Evolutionary conservation across 2,329 filamentous ascomycete species (phyloP).

Genomic region (Fusarium penzigii): DNA sequence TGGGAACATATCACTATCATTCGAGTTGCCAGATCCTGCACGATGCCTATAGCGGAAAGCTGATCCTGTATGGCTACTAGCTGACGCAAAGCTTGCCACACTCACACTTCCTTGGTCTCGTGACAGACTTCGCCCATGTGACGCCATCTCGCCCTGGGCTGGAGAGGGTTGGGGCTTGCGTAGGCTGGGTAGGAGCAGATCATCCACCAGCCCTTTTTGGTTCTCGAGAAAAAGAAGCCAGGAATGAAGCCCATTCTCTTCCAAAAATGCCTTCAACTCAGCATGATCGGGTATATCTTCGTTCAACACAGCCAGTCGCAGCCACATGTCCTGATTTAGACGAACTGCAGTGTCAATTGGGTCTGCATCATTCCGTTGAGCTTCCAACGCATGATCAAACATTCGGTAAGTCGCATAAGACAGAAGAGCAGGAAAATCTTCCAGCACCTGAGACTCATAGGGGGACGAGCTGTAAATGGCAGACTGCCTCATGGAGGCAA

Average conservation of each 20-base stretch:
- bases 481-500: background rate
- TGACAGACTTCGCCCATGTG: background rate
- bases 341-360: background rate
- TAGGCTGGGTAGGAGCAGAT: too few relatives aligned
- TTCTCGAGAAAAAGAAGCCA: too few relatives aligned
- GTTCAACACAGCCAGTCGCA: constrained; percentile 1
- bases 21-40: too few relatives aligned
- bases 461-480: background rate
- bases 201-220: too few relatives aligned
- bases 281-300: too few relatives aligned
- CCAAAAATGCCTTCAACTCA: too few relatives aligned
- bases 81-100: constrained; percentile 11
- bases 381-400: constrained; percentile 2
- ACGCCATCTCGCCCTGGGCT: background rate
- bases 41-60: too few relatives aligned
- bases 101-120: background rate
- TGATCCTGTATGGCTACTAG: constrained; percentile 10
- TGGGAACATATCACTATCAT: too few relatives aligned
- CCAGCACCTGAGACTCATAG: background rate
- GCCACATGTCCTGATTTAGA: background rate
- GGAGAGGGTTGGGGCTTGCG: too few relatives aligned
- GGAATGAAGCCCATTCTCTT: too few relatives aligned
- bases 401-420: constrained; percentile 3
- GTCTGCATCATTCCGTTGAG: background rate
- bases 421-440: constrained; percentile 1